These are phyloP conservation scores for Prinsepia uniflora DNA, from an alignment of 306 rosid genomes.

Conservation along the genomic window DNA sequence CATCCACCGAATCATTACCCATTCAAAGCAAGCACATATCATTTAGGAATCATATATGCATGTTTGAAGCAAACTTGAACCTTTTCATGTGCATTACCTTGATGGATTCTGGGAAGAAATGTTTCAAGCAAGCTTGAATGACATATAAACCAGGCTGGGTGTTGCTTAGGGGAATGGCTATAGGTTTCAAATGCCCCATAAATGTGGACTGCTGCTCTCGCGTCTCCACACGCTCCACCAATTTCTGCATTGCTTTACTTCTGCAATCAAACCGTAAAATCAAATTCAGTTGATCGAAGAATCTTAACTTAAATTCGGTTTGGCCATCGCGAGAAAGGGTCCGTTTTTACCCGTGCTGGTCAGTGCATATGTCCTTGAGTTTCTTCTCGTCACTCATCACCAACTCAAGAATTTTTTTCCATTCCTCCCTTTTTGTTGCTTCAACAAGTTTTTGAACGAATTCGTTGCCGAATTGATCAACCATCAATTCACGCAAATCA, in stretches of 20 bases:
- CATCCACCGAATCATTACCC: no score
- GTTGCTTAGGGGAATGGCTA: conserved; percentile 24
- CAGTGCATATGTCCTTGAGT: conserved; percentile 24
- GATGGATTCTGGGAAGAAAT: neutral
- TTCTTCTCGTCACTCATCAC: neutral
- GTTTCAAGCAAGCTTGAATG: conserved; percentile 21
- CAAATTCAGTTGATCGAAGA: no score
- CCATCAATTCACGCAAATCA: conserved; percentile 20
- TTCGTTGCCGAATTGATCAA: conserved; percentile 9
- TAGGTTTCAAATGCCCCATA: neutral
- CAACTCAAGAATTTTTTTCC: neutral
- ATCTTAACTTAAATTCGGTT: no score
- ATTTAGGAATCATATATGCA: no score
- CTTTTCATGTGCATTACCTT: conserved; percentile 16
- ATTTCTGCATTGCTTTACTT: conserved; percentile 26
- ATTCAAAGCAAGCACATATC: no score
- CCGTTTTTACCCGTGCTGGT: conserved; percentile 27
- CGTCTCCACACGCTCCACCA: conserved; percentile 3
- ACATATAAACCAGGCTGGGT: conserved; percentile 29
- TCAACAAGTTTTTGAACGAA: conserved; percentile 26
- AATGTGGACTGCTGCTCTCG: neutral
- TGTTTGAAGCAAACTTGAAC: neutral
- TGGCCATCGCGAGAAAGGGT: neutral
- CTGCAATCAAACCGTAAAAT: no score
- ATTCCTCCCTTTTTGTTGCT: neutral